phyloP scores from a whole-genome alignment of 2,329 filamentous ascomycete species.

The Magnaporthiopsis incrustans region DNA sequence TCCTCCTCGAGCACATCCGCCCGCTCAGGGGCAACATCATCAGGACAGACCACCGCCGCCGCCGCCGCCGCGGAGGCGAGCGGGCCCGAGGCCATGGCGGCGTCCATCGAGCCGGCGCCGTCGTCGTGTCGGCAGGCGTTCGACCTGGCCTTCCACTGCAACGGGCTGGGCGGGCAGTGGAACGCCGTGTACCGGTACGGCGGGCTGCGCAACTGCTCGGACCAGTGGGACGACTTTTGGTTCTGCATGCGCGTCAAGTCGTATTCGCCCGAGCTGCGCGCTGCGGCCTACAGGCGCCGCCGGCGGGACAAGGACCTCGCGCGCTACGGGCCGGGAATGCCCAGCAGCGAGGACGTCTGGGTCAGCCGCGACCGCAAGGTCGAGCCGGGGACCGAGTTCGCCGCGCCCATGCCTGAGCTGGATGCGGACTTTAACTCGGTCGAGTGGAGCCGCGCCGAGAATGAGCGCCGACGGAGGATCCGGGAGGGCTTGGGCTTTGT shows the following conservation, averaged over 20 bases:
- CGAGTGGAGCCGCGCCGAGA: constrained; percentile 31
- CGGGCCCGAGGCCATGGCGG: constrained; percentile 42
- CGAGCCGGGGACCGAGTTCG: constrained; percentile 37
- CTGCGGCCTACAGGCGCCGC: constrained; percentile 54
- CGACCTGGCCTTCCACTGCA: constrained; percentile 90
- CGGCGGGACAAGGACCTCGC: constrained; percentile 58
- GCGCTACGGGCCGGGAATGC: constrained; percentile 53
- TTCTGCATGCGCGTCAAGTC: constrained; percentile 86
- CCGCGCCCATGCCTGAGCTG: constrained; percentile 14
- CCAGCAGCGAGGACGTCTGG: constrained; percentile 90
- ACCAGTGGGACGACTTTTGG: constrained; percentile 92
- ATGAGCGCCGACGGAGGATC: constrained; percentile 26
- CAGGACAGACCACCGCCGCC: constrained; percentile 6
- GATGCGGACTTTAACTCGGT: constrained; percentile 28
- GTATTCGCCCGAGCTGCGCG: constrained; percentile 50
- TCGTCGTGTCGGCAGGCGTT: constrained; percentile 91
- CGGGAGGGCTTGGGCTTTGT: constrained; percentile 23
- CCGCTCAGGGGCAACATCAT: background rate
- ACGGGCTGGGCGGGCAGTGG: constrained; percentile 84
- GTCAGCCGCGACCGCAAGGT: constrained; percentile 59
- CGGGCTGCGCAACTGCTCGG: constrained; percentile 63
- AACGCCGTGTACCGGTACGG: constrained; percentile 87
- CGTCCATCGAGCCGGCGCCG: constrained; percentile 65
- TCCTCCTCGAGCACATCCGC: constrained; percentile 12
- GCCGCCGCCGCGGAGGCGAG: constrained; percentile 6